Evolutionary conservation across 768 basidiomycete species (phyloP), one percentile per base, ranked within the genome.

Genomic region (Tylopilus plumbeoviolaceoides): DNA sequence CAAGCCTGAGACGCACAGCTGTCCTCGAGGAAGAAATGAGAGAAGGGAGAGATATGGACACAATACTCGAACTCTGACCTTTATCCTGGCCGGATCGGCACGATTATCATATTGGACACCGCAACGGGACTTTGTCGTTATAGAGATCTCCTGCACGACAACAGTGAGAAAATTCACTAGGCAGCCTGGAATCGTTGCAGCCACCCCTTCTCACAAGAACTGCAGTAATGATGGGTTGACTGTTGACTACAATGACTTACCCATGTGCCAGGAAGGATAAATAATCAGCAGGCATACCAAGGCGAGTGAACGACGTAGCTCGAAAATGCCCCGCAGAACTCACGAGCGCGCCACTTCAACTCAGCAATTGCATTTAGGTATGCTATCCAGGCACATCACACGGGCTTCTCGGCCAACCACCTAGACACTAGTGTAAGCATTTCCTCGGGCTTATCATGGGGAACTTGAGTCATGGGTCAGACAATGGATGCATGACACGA

Each of bases 381-480:
- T 47, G 48, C 7, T 18, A 31, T 25, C 27, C 38, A 44, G 30
- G 14, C 33, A 46, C 7, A 27, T 73, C 66, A 76, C 46, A 82
- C 62, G 10, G 28, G 28, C 28, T 30, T 62, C 68, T 51, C 65
- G 23, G 72, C 74, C 28, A 89, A 66, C 87, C 86, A 89, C 33
- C 79, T 73, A 25, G 79, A 79, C 28, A 89, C 72, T 80, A 89
- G 81, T 42, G 28, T 7, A 42, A 82, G 68, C 10, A 82, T 73
- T 63, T 87, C 83, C 55, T 72, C 76, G 4, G 87, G 86, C 61
- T 84, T 85, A 63, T 85, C 84, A 73, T 80, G 77, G 28, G 84
- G 84, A 54, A 85, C 83, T 74, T 84, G 65, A 59, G 65, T 55
- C 42, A 51, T 61, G 43, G 41, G 25, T 61, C 52, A 57, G 58